Percentiles rank a stretch among this genome's conserved stretches.
These are phyloP conservation scores for Colletotrichum lini DNA, from an alignment of 2,329 filamentous ascomycete genomes.

Conservation along the genomic window DNA sequence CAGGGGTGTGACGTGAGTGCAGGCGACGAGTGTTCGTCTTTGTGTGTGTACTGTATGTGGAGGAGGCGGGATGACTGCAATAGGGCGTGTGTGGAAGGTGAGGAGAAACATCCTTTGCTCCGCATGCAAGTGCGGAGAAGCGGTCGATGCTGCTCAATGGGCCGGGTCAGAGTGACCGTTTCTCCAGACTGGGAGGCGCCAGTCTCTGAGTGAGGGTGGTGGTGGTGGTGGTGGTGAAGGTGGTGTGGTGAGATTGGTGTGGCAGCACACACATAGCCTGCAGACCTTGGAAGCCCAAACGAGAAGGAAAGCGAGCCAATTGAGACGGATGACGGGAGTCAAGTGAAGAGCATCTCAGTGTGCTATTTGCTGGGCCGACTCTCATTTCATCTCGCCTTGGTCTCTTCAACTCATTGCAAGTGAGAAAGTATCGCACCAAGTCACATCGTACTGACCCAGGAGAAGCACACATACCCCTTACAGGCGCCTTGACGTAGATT, in stretches of 20 bases:
- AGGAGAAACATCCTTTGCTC: conserved; percentile 35
- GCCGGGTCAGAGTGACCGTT: conserved; percentile 30
- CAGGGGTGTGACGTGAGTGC: neutral
- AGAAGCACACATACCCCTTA: conserved; percentile 24
- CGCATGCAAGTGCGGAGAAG: conserved; percentile 40
- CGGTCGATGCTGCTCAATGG: conserved; percentile 26
- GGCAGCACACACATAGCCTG: neutral
- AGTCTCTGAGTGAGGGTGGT: too few relatives aligned
- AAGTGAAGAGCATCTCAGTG: neutral
- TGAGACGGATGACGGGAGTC: neutral
- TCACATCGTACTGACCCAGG: too few relatives aligned
- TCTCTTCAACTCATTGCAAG: neutral
- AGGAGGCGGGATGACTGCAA: conserved; percentile 24
- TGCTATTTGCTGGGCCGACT: neutral
- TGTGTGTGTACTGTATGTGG: neutral
- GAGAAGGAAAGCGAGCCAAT: conserved; percentile 12
- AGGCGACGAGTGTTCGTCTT: neutral
- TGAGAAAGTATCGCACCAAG: neutral
- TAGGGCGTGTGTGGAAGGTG: conserved; percentile 14
- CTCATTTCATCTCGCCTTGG: neutral
- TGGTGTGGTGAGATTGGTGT: conserved; percentile 21
- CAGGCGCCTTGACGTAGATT: conserved; percentile 29
- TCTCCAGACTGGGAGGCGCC: conserved; percentile 27
- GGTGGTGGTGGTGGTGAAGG: conserved; percentile 1
- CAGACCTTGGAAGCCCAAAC: neutral